Evolutionary conservation across 2,329 filamentous ascomycete species (phyloP).

Genomic region (Neocucurbitaria cava): DNA sequence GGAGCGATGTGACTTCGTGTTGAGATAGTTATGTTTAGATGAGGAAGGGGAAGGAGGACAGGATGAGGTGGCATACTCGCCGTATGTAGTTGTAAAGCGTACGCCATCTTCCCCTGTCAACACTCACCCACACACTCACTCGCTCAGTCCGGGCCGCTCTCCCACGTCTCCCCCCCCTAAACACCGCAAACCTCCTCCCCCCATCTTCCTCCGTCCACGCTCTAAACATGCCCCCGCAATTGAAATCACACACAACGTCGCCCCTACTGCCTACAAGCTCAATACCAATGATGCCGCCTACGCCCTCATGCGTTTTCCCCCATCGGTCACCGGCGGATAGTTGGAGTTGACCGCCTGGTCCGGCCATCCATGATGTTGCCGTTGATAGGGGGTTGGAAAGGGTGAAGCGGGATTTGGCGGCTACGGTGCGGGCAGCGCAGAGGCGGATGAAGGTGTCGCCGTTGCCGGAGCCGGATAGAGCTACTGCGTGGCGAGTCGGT

Average conservation of each 20-base stretch:
- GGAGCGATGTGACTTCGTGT: too few species aligned
- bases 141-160: too few species aligned
- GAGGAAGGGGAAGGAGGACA: too few species aligned
- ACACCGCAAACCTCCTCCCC: constrained; percentile 64
- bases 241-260: constrained; percentile 76
- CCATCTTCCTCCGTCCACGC: constrained; percentile 75
- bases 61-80: too few species aligned
- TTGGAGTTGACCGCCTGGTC: constrained; percentile 75
- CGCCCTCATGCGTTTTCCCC: constrained; percentile 76
- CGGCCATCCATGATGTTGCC: constrained; percentile 71
- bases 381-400: constrained; percentile 57
- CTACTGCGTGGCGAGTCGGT: constrained; percentile 54
- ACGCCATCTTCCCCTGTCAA: too few species aligned
- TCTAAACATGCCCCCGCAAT: constrained; percentile 87
- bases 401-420: constrained; percentile 74
- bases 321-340: constrained; percentile 76
- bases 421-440: constrained; percentile 73
- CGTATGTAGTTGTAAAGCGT: too few species aligned
- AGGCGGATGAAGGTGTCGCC: constrained; percentile 84
- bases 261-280: constrained; percentile 63
- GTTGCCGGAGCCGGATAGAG: constrained; percentile 82
- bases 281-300: constrained; percentile 86
- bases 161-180: constrained; percentile 55
- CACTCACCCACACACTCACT: too few species aligned
- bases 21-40: too few species aligned